Percentiles rank a stretch among this genome's conserved stretches.
phyloP scores from a whole-genome alignment of 768 basidiomycete species.

The Asterophora parasitica region DNA sequence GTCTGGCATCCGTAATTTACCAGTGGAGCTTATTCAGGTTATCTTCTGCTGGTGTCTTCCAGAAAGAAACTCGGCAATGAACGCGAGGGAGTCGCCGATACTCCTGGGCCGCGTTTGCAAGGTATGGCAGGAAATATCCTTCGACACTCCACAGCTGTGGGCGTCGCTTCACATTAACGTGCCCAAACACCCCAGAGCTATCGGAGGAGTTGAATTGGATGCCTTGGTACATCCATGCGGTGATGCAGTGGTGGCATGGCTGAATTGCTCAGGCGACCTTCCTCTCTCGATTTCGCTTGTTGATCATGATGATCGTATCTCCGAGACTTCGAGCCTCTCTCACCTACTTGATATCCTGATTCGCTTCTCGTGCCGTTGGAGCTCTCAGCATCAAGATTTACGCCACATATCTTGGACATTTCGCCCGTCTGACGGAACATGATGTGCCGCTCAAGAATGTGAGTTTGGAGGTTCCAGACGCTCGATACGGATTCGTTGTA shows the following conservation, averaged over 20 bases:
- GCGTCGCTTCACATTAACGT: neutral
- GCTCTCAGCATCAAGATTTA: too few species aligned
- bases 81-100: slow-evolving; percentile 1
- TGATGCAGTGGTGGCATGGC: slow-evolving; percentile 1
- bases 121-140: neutral
- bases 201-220: too few species aligned
- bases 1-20: neutral
- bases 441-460: too few species aligned
- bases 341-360: neutral
- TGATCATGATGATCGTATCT: neutral
- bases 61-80: slow-evolving; percentile 1
- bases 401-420: too few species aligned
- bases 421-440: too few species aligned
- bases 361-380: neutral
- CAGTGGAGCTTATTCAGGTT: neutral
- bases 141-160: slow-evolving; percentile 1
- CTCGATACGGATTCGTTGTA: too few species aligned
- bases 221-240: neutral
- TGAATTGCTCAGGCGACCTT: neutral
- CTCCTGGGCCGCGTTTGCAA: slow-evolving; percentile 4
- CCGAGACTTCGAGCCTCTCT: neutral
- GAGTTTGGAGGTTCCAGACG: too few species aligned
- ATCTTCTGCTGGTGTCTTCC: slow-evolving; percentile 2
- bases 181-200: neutral
- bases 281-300: slow-evolving; percentile 5